Evolutionary conservation across 495 filamentous ascomycete genomes (phyloP).

Genomic region (Penicillium cinerascens): DNA sequence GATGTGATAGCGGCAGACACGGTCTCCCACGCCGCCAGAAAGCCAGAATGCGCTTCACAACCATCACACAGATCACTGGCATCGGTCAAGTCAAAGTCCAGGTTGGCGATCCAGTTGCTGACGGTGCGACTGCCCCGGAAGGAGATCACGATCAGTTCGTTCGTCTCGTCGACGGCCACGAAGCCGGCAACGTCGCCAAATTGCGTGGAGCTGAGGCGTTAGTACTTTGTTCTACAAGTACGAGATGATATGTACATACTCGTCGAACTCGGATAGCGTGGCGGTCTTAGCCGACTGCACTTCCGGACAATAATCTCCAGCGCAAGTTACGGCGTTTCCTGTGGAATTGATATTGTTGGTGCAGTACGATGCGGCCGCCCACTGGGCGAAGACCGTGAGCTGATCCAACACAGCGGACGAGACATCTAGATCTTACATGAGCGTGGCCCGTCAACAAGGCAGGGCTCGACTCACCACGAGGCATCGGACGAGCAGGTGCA

Average conservation of each 20-base stretch:
- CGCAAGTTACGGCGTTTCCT: constrained; percentile 53
- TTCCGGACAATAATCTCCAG: constrained; percentile 53
- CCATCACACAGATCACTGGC: constrained; percentile 32
- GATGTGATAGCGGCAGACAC: constrained; percentile 40
- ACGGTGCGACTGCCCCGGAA: constrained; percentile 64
- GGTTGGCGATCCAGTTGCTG: constrained; percentile 65
- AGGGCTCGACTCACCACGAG: constrained; percentile 20
- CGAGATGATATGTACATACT: constrained; percentile 35
- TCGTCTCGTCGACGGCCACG: constrained; percentile 62
- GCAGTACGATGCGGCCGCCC: constrained; percentile 69
- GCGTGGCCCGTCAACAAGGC: neutral
- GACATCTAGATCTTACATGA: constrained; percentile 22
- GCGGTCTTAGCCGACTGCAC: constrained; percentile 55
- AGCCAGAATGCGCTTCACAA: constrained; percentile 54
- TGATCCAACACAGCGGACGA: constrained; percentile 29
- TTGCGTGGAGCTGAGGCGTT: constrained; percentile 37
- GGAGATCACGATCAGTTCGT: constrained; percentile 59
- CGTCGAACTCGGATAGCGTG: constrained; percentile 56
- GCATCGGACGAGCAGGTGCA: constrained; percentile 20
- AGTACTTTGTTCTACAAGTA: neutral
- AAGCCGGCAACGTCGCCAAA: constrained; percentile 65
- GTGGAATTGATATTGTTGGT: constrained; percentile 45
- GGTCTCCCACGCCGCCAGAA: constrained; percentile 53
- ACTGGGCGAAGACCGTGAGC: constrained; percentile 65
- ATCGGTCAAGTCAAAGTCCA: constrained; percentile 38